Evolutionary conservation across 108 stramenopile genomes (phyloP).

Genomic region (Chaetoceros muelleri): DNA sequence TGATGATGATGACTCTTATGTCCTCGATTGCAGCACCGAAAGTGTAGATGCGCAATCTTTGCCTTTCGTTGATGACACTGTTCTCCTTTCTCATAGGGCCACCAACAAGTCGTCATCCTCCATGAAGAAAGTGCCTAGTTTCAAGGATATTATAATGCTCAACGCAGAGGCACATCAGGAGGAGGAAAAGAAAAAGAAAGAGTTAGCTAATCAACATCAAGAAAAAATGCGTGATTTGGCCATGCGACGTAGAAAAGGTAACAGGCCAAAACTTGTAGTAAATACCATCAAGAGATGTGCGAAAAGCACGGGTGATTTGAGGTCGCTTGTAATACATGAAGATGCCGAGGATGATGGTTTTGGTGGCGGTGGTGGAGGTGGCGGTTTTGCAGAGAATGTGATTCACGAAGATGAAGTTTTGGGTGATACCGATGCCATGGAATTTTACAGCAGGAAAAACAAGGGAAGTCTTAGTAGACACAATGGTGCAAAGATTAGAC

Average conservation of each 20-base stretch:
- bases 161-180: neutral
- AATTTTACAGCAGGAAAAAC: conserved; percentile 64
- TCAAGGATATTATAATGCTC: neutral
- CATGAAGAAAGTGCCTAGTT: neutral
- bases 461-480: conserved; percentile 36
- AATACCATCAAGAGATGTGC: conserved; percentile 19
- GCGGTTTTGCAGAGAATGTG: conserved; percentile 8
- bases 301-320: conserved; percentile 34
- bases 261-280: conserved; percentile 23
- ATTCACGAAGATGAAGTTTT: conserved; percentile 31
- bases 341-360: conserved; percentile 31
- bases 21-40: neutral
- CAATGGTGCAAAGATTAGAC: conserved; percentile 56
- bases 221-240: neutral
- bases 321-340: conserved; percentile 15
- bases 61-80: neutral
- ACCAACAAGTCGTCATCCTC: neutral
- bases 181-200: neutral
- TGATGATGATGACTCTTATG: neutral
- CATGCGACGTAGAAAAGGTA: neutral
- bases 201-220: neutral
- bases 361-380: conserved; percentile 11
- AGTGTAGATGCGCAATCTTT: neutral
- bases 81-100: neutral
- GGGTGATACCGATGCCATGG: conserved; percentile 64